These are phyloP conservation scores for Penicillium dipodomyicola DNA, from an alignment of 495 filamentous ascomycete species.

Conservation along the genomic window DNA sequence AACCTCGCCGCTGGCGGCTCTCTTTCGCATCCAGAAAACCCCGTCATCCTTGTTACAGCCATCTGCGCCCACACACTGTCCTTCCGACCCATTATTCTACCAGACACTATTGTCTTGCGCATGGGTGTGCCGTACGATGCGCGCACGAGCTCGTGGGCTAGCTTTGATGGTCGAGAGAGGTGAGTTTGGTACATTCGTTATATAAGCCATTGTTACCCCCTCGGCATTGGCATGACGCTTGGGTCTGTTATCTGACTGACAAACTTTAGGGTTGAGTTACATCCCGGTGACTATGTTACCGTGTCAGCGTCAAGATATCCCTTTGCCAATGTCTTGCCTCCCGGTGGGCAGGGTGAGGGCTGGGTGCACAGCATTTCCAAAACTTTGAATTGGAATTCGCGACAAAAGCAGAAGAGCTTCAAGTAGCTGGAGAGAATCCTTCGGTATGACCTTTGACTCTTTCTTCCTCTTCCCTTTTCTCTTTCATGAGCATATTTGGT, in stretches of 20 bases:
- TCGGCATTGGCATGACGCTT: neutral
- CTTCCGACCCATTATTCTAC: conserved; percentile 92
- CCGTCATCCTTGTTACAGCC: conserved; percentile 90
- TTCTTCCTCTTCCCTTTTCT: neutral
- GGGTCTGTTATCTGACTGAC: conserved; percentile 10
- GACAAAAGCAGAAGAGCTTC: conserved; percentile 67
- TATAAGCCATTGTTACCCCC: neutral
- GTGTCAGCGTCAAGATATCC: conserved; percentile 90
- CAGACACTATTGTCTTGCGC: conserved; percentile 89
- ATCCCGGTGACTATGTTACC: conserved; percentile 91
- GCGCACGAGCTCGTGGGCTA: conserved; percentile 87
- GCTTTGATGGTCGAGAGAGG: conserved; percentile 92
- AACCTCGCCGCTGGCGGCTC: conserved; percentile 95
- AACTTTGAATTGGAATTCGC: conserved; percentile 91
- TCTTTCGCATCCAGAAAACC: conserved; percentile 94
- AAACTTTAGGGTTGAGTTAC: conserved; percentile 64
- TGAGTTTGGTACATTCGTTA: conserved; percentile 15
- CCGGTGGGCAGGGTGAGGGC: conserved; percentile 73
- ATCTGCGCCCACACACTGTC: conserved; percentile 96
- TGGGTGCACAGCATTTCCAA: conserved; percentile 91
- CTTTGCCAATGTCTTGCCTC: conserved; percentile 82
- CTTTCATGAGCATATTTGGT: conserved; percentile 3
- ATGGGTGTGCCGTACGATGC: conserved; percentile 92
- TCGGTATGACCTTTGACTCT: neutral
- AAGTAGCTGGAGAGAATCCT: conserved; percentile 21